These are phyloP conservation scores for Naematelia aurantialba DNA, from an alignment of 768 basidiomycete genomes.

Conservation along the genomic window DNA sequence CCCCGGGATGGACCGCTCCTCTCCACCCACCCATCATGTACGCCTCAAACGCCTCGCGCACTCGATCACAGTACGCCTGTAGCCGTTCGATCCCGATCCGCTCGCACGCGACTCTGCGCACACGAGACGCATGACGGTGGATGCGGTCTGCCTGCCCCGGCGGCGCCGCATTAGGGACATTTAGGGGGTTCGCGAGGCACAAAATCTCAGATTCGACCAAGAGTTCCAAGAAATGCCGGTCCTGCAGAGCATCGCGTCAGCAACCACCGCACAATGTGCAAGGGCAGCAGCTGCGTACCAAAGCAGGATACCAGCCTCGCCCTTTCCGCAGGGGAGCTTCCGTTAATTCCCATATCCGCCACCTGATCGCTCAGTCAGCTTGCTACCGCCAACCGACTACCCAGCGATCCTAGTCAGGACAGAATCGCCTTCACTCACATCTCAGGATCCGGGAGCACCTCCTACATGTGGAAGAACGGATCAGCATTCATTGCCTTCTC, in stretches of 20 bases:
- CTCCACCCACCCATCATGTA: slow-evolving; percentile 34
- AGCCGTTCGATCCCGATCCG: slow-evolving; percentile 48
- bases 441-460: slow-evolving; percentile 45
- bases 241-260: slow-evolving; percentile 19
- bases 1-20: neutral
- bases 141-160: slow-evolving; percentile 30
- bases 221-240: slow-evolving; percentile 49
- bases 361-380: slow-evolving; percentile 17
- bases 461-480: slow-evolving; percentile 23
- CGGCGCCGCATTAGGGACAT: neutral
- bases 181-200: slow-evolving; percentile 40
- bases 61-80: slow-evolving; percentile 47
- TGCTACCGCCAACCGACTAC: neutral
- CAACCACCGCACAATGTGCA: neutral
- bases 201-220: slow-evolving; percentile 48
- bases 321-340: slow-evolving; percentile 47
- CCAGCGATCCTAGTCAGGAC: neutral
- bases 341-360: slow-evolving; percentile 46
- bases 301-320: slow-evolving; percentile 45
- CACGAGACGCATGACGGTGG: slow-evolving; percentile 43
- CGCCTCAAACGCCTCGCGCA: slow-evolving; percentile 48
- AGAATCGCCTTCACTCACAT: slow-evolving; percentile 27
- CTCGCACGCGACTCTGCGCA: slow-evolving; percentile 46
- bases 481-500: neutral
- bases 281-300: slow-evolving; percentile 24